A percentile compares a stretch with the other conserved stretches of the same genome.
Evolutionary conservation across 176 grass and related monocot species (phyloP).

Genomic region (Carex littledalei): DNA sequence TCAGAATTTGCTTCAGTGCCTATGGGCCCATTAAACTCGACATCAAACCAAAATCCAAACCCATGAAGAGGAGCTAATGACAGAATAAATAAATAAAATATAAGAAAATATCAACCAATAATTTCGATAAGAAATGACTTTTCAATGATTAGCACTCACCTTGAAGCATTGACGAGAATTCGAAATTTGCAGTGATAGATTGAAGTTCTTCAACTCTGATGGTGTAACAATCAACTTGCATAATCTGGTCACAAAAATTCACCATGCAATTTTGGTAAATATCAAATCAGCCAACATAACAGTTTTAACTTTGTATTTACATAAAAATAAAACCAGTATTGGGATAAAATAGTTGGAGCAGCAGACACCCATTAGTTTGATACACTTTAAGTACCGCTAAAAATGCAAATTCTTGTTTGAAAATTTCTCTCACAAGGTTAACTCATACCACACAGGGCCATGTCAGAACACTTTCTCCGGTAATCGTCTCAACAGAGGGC

Average conservation of each 20-base stretch:
- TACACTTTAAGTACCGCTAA: background rate
- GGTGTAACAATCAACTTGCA: conserved; percentile 90
- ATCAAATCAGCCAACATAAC: background rate
- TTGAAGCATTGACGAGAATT: conserved; percentile 87
- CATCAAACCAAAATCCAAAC: conserved; percentile 99
- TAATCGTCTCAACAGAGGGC: conserved; percentile 89
- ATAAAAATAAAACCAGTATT: background rate
- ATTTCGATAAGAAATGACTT: conserved; percentile 7
- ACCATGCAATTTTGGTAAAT: background rate
- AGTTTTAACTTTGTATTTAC: background rate
- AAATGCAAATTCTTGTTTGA: background rate
- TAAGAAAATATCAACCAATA: background rate
- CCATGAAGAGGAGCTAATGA: conserved; percentile 84
- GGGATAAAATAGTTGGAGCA: background rate
- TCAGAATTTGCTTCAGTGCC: conserved; percentile 55
- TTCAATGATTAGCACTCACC: conserved; percentile 39
- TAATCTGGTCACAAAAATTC: conserved; percentile 43
- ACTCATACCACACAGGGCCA: conserved; percentile 82
- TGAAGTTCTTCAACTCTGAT: conserved; percentile 77
- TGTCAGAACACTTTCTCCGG: conserved; percentile 85
- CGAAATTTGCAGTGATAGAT: conserved; percentile 56
- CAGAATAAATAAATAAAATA: conserved; percentile 9
- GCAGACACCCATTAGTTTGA: background rate
- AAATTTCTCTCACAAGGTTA: background rate
- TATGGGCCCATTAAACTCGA: conserved; percentile 74